Evolutionary conservation across 371 early-diverging fungal species (phyloP), one percentile per base, ranked within the genome.

Genomic region (Batrachochytrium dendrobatidis): DNA sequence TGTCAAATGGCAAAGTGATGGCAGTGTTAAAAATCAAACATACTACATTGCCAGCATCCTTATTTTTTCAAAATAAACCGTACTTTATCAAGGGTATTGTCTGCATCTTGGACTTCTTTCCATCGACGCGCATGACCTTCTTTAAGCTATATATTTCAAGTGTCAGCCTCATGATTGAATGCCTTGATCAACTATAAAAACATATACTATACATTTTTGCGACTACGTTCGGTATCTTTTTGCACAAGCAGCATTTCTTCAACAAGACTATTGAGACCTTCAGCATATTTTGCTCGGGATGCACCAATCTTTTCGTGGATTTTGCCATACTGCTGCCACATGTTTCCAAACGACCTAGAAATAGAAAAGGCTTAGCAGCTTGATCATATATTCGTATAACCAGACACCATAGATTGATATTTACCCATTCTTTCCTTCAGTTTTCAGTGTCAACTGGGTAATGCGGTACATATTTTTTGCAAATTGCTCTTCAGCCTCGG

Each of bases 221-320:
- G 76, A 46, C 79, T 79, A 31, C 85, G 74, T 60, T 89, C 91
- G 10, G 84, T 86, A 55, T 89, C 86, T 69, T 87, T 91, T 62
- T 73, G 75, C n/a, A 85, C 67, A 4, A 81, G 63, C 29, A 73
- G 69, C 28, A 89, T 66, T 45, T 88, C 87, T 18, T 89, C 90
- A 18, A 86, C 77, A 22, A 86, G 72, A 33, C 84, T 84, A 2
- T 70, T 57, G 34, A 89, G 76, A 30, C 75, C 69, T 22, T 69
- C 59, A 5, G 87, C 66, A 62, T 86, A 82, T 53, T 83, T 80
- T 5, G 84, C 58, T 3, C 83, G 70, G 44, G 82, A 81, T 59
- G 86, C 82, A 4, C 86, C 92, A 53, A 90, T 75, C 1, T 77
- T 75, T 62, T 87, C 89, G 69, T 91, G 90, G 34, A 89, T 74